These are phyloP conservation scores for Micractinium conductrix DNA, from an alignment of 139 green algal species.

Conservation along the genomic window DNA sequence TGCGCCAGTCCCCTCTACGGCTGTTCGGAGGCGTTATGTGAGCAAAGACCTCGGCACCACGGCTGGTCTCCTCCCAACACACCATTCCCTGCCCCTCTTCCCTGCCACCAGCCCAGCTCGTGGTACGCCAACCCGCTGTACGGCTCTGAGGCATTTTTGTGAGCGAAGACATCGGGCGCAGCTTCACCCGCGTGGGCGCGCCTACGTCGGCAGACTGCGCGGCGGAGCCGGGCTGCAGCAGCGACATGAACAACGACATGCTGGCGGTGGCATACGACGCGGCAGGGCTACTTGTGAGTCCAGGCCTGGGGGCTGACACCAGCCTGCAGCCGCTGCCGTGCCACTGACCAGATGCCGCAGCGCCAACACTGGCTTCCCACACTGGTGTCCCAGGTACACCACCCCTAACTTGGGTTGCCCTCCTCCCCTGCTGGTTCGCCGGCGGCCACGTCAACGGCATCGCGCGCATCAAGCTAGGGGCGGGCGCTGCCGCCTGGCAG, in stretches of 20 bases:
- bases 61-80: no score
- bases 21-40: no score
- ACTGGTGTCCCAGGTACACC: no score
- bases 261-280: neutral
- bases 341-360: no score
- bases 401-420: no score
- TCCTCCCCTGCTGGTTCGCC: neutral
- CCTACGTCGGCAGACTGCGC: neutral
- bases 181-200: neutral
- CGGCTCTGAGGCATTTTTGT: neutral
- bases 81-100: no score
- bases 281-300: neutral
- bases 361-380: no score
- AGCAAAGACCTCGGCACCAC: no score
- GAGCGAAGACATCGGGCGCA: neutral
- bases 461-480: neutral
- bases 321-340: no score
- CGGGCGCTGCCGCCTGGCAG: neutral
- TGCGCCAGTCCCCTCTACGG: no score
- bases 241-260: neutral
- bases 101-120: neutral
- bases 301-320: no score
- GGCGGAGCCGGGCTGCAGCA: neutral
- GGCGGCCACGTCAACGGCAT: neutral
- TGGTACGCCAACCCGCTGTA: neutral